Evolutionary conservation across 23 red algal genomes (phyloP), one percentile per base, ranked within the genome.

Genomic region (Chondrus crispus): DNA sequence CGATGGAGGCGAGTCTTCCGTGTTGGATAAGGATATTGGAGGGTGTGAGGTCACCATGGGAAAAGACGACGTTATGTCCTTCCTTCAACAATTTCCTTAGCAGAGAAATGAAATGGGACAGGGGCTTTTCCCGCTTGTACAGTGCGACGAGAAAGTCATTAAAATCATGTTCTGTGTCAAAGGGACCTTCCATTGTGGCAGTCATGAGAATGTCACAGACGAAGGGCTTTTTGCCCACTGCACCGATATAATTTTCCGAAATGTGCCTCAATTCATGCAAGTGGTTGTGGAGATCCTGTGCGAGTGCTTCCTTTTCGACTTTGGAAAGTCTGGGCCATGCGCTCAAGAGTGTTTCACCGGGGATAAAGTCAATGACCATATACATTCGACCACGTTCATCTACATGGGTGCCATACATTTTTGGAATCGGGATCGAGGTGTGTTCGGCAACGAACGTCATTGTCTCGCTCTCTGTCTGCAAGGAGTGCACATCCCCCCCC

Each of bases 81-180:
- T 77, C 71, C 71, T 77, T 77, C 26, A 77, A 38, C 71, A 77
- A 39, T 77, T 48, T 48, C 43, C 13, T 77, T 24, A 77, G 71
- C 71, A 77, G 32, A 20, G 71, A 77, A 6, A 26, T 37, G 22
- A 77, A 77, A 40, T 77, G 43, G 22, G 29, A 26, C n/a, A n/a
- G n/a, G 9, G 71, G 71, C 26, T 24, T 20, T 10, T 24, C 10
- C 8, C 38, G 13, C 26, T 77, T 37, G 43, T 77, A 77, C 13
- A 39, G 37, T 44, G 32, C 26, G n/a, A 2, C 71, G 43, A 77
- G 44, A 10, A 37, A n/a, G 8, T 77, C 38, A 38, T 77, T 77
- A 7, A 77, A 37, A 39, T 77, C 71, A 10, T 48, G 26, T 48
- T 77, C 71, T 14, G 37, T 77, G 38, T 38, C 43, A 37, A 77